These are phyloP conservation scores for Neophaeococcomyces mojaviensis DNA, from an alignment of 2,329 filamentous ascomycete genomes.

Conservation along the genomic window DNA sequence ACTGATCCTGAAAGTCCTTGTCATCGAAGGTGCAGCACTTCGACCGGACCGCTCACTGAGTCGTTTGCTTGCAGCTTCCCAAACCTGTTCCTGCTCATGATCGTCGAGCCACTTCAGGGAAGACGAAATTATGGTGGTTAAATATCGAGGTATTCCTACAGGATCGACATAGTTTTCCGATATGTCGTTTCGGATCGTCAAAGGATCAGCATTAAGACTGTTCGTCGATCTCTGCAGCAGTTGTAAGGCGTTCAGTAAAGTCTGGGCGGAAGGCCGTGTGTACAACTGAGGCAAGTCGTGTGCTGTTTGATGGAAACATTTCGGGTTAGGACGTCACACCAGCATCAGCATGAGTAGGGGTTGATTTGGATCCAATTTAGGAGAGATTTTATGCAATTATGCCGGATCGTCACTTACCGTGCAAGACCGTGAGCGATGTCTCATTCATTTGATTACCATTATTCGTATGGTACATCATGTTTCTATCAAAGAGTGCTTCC, in stretches of 20 bases:
- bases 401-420: conserved; percentile 2
- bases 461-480: too few relatives aligned
- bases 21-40: conserved; percentile 57
- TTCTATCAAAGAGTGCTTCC: too few relatives aligned
- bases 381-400: too few relatives aligned
- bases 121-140: conserved; percentile 41
- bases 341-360: background rate
- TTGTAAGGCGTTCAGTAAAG: conserved; percentile 59
- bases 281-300: conserved; percentile 77
- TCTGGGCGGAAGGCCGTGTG: conserved; percentile 60
- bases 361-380: too few relatives aligned
- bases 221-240: conserved; percentile 60
- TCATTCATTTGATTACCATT: too few relatives aligned
- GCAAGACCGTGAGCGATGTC: background rate
- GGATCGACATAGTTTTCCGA: conserved; percentile 31
- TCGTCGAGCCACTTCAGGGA: conserved; percentile 38
- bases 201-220: conserved; percentile 27
- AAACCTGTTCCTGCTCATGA: conserved; percentile 43
- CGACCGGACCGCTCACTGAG: conserved; percentile 82
- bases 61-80: conserved; percentile 70
- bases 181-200: conserved; percentile 9
- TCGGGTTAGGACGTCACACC: conserved; percentile 1
- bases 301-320: conserved; percentile 28
- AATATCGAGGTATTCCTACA: conserved; percentile 36
- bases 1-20: conserved; percentile 51